A percentile compares a stretch with the other conserved stretches of the same genome.
These are phyloP conservation scores for Sarcodon sp. DNA, from an alignment of 768 basidiomycete species.

Conservation along the genomic window DNA sequence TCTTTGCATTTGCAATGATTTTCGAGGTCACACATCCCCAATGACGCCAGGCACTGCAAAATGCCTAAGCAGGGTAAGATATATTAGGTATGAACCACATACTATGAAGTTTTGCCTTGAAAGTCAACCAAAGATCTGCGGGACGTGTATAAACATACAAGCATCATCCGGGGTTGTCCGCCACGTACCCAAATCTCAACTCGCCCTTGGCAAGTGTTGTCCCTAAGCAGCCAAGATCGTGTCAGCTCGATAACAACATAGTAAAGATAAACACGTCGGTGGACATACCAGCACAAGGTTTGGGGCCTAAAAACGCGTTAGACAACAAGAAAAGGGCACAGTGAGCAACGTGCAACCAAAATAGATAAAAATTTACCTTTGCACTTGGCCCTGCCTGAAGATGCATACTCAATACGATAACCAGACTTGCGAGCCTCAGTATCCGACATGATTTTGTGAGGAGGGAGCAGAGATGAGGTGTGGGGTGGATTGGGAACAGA, in stretches of 20 bases:
- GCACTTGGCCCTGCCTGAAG: slow-evolving; percentile 58
- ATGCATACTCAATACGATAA: slow-evolving; percentile 72
- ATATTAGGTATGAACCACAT: slow-evolving; percentile 10
- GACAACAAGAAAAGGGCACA: slow-evolving; percentile 15
- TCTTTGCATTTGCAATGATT: slow-evolving; percentile 63
- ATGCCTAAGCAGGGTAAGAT: background rate
- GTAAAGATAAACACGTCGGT: background rate
- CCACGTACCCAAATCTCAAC: slow-evolving; percentile 38
- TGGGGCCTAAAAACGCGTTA: slow-evolving; percentile 39
- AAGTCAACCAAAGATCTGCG: slow-evolving; percentile 55
- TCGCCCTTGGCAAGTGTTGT: slow-evolving; percentile 60
- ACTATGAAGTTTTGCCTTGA: slow-evolving; percentile 59
- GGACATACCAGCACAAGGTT: slow-evolving; percentile 56
- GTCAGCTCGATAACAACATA: slow-evolving; percentile 10
- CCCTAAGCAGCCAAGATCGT: slow-evolving; percentile 26
- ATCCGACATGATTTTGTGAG: slow-evolving; percentile 21
- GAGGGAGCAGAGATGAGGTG: background rate
- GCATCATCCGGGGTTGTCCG: background rate
- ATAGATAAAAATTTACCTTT: slow-evolving; percentile 39
- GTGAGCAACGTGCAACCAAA: slow-evolving; percentile 11
- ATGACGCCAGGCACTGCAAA: slow-evolving; percentile 68
- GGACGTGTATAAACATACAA: background rate
- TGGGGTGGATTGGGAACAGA: slow-evolving; percentile 10
- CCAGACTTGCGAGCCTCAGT: slow-evolving; percentile 35
- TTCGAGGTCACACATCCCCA: slow-evolving; percentile 77